Base-by-base conservation (phyloP, 768 basidiomycete genomes). In the Boletus eberwhitei region DNA sequence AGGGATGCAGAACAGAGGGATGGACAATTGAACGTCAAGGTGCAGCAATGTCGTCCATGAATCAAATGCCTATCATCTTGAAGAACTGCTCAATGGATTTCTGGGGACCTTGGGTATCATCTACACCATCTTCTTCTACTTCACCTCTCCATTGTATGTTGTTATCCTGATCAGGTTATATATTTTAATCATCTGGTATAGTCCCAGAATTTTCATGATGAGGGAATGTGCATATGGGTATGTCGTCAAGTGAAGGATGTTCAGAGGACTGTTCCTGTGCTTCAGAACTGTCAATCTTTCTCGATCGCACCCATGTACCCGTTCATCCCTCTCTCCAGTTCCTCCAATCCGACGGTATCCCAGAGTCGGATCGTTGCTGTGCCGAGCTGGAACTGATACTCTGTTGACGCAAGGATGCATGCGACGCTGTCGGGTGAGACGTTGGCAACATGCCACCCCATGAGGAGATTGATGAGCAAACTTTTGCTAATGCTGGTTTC, bases 71-170 rank as follows among this genome's bases (percentile, higher is more conserved):
- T 2, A 89, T 91, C 79, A 90, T 83, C 35, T 77, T 74, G 59
- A 92, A 86, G 74, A 92, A 92, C 54, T 90, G 84, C 31, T 83
- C 81, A 42, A 92, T 88, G 0, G 88, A 89, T 64, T 91, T 87
- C 17, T 79, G 73, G 37, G 82, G 82, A 37, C 62, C 70, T 49
- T 81, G 82, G 37, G 78, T 77, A 45, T 76, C 77, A 7, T 66
- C 70, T 44, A 71, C 65, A 17, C 69, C 74, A 8, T 70, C 69
- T 39, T 70, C 71, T 57, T 75, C 70, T 19, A 80, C 70, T 29
- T 72, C 75, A 47, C 75, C 74, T 53, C 77, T 69, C 83, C 82
- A 82, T 55, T 78, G 78, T 48, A 76, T 73, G 19, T 53, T 43
- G 2, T 57, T 52, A 14, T 55, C 48, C 19, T 47, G n/a, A 37